Base-by-base conservation (phyloP, 768 basidiomycete species). In the Daedalea quercina region DNA sequence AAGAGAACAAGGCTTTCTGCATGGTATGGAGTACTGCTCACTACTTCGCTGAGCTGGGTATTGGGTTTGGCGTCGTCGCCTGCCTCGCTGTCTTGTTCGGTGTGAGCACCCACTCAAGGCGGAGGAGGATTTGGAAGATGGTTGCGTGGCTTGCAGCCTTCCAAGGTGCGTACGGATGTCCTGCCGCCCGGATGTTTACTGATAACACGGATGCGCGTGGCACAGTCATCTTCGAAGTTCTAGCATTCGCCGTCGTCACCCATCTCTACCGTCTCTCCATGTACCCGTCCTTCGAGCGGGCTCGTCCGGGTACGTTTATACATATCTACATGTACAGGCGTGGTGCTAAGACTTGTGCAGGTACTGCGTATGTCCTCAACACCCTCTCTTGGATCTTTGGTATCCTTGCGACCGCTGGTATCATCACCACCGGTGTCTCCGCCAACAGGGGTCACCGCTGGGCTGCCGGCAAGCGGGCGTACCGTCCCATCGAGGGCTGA, bases 381-480 rank as follows among this genome's bases (percentile, higher is more conserved):
- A 71, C 73, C 0, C 34, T 85, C 23, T 77, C 83, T 4, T 90
- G 88, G 88, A 60, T 81, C 20, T 58, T 70, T 17, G 79, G 80
- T 24, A 57, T 85, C 45, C 40, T 84, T 24, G 74, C 80, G 25
- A 73, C 75, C 0, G 52, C 70, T 23, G 81, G 74, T 0, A 79
- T 89, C 9, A 69, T 85, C 6, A 65, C 75, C 22, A 87, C 85
- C 1, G 88, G 88, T 2, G 65, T 81, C 1, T 76, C 79, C 47
- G 82, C 84, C 2, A 77, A 79, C 54, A 73, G 73, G 52, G 84
- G 84, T 1, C 71, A 84, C 56, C 70, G 69, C 52, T 90, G 88
- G 88, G 87, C 87, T 35, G 87, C 87, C 33, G 87, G 87, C 43
- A 84, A 85, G 58, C 75, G 86, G 52, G 78, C 79, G 12, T 88